phyloP scores from a whole-genome alignment of 2,329 filamentous ascomycete genomes.

The Colletotrichum abscissum region DNA sequence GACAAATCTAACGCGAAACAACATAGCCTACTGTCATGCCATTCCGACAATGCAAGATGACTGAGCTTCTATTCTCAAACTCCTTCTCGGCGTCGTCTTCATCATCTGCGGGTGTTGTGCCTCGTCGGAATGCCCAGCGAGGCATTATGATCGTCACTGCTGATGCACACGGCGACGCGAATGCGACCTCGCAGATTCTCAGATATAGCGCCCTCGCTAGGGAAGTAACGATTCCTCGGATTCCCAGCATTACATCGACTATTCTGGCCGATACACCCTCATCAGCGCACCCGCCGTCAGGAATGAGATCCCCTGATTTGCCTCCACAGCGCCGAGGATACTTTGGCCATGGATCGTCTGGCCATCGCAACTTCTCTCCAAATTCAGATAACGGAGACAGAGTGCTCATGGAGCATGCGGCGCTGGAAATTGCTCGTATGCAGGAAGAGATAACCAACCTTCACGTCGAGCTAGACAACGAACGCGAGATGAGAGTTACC shows the following conservation, averaged over 20 bases:
- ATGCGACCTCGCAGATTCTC: constrained; percentile 95
- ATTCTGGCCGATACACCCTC: constrained; percentile 60
- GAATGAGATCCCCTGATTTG: constrained; percentile 33
- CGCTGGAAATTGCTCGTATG: constrained; percentile 84
- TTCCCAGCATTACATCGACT: constrained; percentile 83
- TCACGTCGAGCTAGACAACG: constrained; percentile 74
- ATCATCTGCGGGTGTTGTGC: constrained; percentile 53
- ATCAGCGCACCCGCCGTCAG: constrained; percentile 38
- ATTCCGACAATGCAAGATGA: constrained; percentile 87
- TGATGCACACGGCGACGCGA: constrained; percentile 93
- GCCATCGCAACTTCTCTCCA: constrained; percentile 53
- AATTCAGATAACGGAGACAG: constrained; percentile 60
- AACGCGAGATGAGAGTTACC: constrained; percentile 76
- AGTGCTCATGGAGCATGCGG: constrained; percentile 84
- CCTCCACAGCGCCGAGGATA: constrained; percentile 27
- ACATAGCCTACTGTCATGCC: constrained; percentile 77
- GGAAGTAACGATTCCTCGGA: constrained; percentile 90
- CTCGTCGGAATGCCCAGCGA: constrained; percentile 79
- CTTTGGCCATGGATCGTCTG: constrained; percentile 33
- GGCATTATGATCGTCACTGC: constrained; percentile 97
- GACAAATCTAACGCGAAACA: constrained; percentile 5
- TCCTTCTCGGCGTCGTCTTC: constrained; percentile 76
- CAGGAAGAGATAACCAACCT: constrained; percentile 81
- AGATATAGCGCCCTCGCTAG: constrained; percentile 93
- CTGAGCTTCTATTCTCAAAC: constrained; percentile 88